Base-by-base conservation (phyloP, 306 rosid species). In the Abrus pulchellus region DNA sequence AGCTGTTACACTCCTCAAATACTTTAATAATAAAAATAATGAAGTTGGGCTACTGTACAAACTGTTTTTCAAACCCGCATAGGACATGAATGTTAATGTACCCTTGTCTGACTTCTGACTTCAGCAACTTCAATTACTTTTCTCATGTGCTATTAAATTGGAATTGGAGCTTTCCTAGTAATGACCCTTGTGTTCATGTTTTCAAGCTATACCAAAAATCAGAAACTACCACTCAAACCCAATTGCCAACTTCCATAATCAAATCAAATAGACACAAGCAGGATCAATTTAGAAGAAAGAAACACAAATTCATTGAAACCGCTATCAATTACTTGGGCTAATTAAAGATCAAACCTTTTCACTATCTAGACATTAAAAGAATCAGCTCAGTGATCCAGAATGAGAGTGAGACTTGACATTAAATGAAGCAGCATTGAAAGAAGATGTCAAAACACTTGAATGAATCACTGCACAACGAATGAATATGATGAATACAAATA, bases 131-230 rank as follows among this genome's bases (percentile, higher is more conserved):
- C 72, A 57, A 76, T 82, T 90, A 89, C 90, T 43, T 90, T 90
- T 72, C 20, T 80, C 84, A 68, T 72, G 84, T 81, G 76, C 83
- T 45, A 44, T 28, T 74, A 52, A 45, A 44, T 60, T 45, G 47
- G 79, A 67, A 80, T 29, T 29, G 87, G 83, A 84, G 90, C 82
- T 85, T 87, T 89, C 83, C 81, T 78, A 27, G 87, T 72, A 85
- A 84, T 86, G 61, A 78, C 78, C 76, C 81, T 77, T 69, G 84
- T 84, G 72, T 88, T 87, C 92, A 92, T 86, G 80, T 61, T 87
- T 59, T 61, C 66, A 72, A 55, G 30, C 44, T 81, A 50, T 59
- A 28, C 68, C 14, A 75, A 86, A 79, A 88, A 79, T 72, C 91
- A 82, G 89, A 85, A 80, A 61, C 50, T 20, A 48, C 78, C 63